phyloP scores from a whole-genome alignment of 352 stramenopile genomes.

The Phytophthora macrochlamydospora region DNA sequence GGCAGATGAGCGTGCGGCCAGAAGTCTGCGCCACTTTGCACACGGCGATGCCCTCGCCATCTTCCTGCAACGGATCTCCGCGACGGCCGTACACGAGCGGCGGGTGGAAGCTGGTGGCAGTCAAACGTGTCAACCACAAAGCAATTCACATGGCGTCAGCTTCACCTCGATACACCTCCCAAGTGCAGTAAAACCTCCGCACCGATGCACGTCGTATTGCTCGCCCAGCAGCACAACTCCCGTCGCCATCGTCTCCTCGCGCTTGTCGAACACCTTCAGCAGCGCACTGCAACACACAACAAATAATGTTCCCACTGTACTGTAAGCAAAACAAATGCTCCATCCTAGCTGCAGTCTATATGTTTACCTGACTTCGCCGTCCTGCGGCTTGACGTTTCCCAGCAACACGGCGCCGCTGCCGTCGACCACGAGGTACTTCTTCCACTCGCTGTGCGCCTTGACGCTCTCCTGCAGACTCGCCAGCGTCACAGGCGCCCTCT shows the following conservation, averaged over 20 bases:
- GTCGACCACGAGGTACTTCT: conserved; percentile 67
- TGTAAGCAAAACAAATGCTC: background rate
- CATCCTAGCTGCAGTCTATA: background rate
- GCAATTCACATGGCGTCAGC: background rate
- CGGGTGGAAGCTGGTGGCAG: conserved; percentile 61
- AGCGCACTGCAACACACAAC: conserved; percentile 33
- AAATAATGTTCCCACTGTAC: background rate
- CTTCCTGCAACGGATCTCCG: conserved; percentile 63
- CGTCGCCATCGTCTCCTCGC: conserved; percentile 72
- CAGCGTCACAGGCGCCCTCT: conserved; percentile 37
- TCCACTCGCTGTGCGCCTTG: conserved; percentile 73
- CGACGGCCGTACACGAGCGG: conserved; percentile 78
- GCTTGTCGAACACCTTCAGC: conserved; percentile 78
- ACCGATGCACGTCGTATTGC: conserved; percentile 87
- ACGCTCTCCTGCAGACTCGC: conserved; percentile 55
- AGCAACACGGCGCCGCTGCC: conserved; percentile 53
- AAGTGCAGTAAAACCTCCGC: conserved; percentile 6
- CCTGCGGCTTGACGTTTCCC: conserved; percentile 61
- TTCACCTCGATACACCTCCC: conserved; percentile 2
- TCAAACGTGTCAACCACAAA: background rate
- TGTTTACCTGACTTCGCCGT: conserved; percentile 61
- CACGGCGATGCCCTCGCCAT: conserved; percentile 75
- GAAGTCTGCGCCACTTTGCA: conserved; percentile 65
- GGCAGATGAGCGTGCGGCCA: conserved; percentile 52
- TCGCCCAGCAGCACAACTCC: conserved; percentile 76